Conservation (phyloP, 2,329 filamentous ascomycete genomes). For the Boeremia lycopersici region DNA sequence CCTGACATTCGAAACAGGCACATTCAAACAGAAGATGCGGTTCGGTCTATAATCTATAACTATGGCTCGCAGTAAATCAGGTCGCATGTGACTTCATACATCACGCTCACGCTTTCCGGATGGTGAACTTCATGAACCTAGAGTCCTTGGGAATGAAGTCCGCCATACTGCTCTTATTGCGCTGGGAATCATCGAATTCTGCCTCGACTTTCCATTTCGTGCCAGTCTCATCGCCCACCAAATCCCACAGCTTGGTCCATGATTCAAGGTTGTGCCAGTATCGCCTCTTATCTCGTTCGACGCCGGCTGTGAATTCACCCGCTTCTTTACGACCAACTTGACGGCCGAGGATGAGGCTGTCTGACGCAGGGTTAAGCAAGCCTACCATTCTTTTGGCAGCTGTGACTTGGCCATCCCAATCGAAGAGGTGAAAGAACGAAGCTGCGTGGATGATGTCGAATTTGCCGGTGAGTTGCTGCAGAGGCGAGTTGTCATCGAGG, state of each 20-base stretch:
- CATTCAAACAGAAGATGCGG: not conserved
- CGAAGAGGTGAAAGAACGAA: constrained; percentile 54
- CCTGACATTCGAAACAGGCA: not conserved
- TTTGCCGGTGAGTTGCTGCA: constrained; percentile 47
- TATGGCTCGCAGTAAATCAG: not conserved
- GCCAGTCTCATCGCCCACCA: constrained; percentile 47
- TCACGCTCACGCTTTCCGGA: constrained; percentile 19
- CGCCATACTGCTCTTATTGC: constrained; percentile 21
- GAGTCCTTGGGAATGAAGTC: constrained; percentile 32
- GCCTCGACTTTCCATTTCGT: constrained; percentile 45
- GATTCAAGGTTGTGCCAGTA: constrained; percentile 48
- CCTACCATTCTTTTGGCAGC: constrained; percentile 40
- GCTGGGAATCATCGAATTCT: constrained; percentile 21
- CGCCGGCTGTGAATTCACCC: constrained; percentile 27
- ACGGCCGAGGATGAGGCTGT: constrained; percentile 48
- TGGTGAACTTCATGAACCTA: constrained; percentile 33
- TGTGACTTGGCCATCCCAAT: constrained; percentile 48
- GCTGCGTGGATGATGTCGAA: constrained; percentile 51
- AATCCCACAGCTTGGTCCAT: constrained; percentile 47
- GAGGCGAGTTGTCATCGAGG: constrained; percentile 34
- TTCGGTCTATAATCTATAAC: not conserved
- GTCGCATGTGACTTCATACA: not conserved
- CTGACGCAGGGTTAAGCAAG: constrained; percentile 43
- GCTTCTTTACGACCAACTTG: constrained; percentile 44
- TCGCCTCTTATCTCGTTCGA: constrained; percentile 25